phyloP scores from a whole-genome alignment of 768 basidiomycete species.

The Cyathus striatus region DNA sequence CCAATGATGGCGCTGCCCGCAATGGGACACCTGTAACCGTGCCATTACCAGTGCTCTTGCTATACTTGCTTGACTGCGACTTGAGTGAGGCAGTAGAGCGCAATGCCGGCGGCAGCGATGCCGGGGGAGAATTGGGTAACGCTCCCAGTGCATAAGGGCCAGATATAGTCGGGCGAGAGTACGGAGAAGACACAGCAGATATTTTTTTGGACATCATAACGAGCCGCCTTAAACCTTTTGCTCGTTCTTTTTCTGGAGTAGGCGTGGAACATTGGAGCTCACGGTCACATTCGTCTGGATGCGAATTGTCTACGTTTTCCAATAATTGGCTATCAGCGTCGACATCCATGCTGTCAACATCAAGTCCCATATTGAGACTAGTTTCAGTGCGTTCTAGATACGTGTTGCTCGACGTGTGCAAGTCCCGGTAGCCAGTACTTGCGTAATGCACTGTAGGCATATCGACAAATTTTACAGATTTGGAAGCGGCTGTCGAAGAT shows the following conservation, averaged over 20 bases:
- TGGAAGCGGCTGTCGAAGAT: constrained; percentile 24
- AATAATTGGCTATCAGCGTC: constrained; percentile 10
- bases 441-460: constrained; percentile 56
- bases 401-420: constrained; percentile 8
- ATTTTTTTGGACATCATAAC: constrained; percentile 22
- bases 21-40: constrained; percentile 12
- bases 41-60: neutral
- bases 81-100: constrained; percentile 9
- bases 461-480: constrained; percentile 71
- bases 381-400: neutral
- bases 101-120: constrained; percentile 7
- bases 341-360: constrained; percentile 33
- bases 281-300: constrained; percentile 11
- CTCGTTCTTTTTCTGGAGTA: constrained; percentile 21
- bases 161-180: constrained; percentile 32
- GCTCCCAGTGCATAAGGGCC: constrained; percentile 42
- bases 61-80: neutral
- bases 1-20: constrained; percentile 35
- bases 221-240: constrained; percentile 32
- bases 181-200: constrained; percentile 8
- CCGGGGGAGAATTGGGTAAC: neutral
- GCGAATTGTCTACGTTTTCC: constrained; percentile 10
- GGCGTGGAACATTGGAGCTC: constrained; percentile 17
- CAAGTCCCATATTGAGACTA: constrained; percentile 21
- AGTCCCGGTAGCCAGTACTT: constrained; percentile 22